Evolutionary conservation across 2,329 filamentous ascomycete species (phyloP), one percentile per base, ranked within the genome.

Genomic region (Didymellaceae sp.): DNA sequence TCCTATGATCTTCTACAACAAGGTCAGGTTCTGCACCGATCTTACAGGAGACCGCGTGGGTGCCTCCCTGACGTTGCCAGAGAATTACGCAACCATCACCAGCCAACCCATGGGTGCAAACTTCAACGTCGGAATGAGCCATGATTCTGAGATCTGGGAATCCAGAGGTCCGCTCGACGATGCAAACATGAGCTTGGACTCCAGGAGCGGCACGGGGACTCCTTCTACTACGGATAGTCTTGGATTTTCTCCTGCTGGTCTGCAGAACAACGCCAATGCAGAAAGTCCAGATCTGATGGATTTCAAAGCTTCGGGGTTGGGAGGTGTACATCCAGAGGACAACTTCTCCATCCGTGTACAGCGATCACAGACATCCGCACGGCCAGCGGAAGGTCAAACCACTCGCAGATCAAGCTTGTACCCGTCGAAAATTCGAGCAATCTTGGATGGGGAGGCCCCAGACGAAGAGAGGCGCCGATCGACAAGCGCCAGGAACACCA

Each of bases 1-100:
- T 7, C 86, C 88, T 1, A 88, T 95, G 58, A 91, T 93, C 14
- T 95, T 92, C 66, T 95, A 93, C 68, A 90, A 82, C 53, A 89
- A 88, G 20, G 87, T 88, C 1, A 84, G 83, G 0, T 96, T 94
- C 68, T 94, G 86, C 68, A 91, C 86, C 1, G 91, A 96, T 68
- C 74, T 94, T 3, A 89, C 86, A 13, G 86, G 87, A 2, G 87
- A 91, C 60, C 77, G 61, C 17, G 48, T 54, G 7, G 63, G 61
- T 5, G 54, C 57, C 1, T 61, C 57, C 5, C 45, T 49, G 14
- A 55, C 58, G 7, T 54, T 58, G 21, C 54, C 62, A 2, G 54
- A 59, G 10, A 54, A 59, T 1, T 75, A 75, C 55, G 59, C 69
- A 17, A 54, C 59, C 11, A 52, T 73, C 7, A 66, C 66, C 0